Percentiles rank a stretch among this genome's conserved stretches.
Evolutionary conservation across 2,329 filamentous ascomycete genomes (phyloP).

Genomic region (Helotiales sp.): DNA sequence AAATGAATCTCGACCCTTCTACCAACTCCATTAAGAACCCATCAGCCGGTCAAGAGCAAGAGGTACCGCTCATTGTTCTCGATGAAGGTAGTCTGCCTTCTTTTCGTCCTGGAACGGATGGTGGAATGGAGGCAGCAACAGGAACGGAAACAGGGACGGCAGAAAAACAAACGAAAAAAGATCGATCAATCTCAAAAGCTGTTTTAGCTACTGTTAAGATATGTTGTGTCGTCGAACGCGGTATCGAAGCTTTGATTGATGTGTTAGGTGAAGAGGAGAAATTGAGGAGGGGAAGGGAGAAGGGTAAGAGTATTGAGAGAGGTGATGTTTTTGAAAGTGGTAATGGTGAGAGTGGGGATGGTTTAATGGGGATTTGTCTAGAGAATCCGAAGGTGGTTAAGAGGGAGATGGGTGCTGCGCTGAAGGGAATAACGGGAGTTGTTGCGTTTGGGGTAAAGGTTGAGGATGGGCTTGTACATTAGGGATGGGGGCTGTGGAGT

Average conservation of each 20-base stretch:
- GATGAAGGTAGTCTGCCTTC: not conserved
- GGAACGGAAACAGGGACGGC: no score
- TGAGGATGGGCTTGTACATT: not conserved
- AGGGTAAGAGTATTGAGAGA: not conserved
- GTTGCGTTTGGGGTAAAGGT: not conserved
- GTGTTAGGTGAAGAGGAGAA: not conserved
- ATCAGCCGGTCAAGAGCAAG: not conserved
- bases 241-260: not conserved
- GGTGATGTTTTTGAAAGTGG: not conserved
- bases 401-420: not conserved
- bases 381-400: not conserved
- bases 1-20: no score
- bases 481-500: no score
- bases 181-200: not conserved
- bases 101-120: no score
- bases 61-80: no score
- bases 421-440: not conserved
- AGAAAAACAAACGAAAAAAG: not conserved
- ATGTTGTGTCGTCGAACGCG: constrained; percentile 1
- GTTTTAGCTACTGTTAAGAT: not conserved
- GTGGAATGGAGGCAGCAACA: no score
- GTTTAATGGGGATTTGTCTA: not conserved
- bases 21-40: no score
- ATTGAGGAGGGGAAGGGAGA: not conserved
- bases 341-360: not conserved